These are phyloP conservation scores for Candida tropicalis DNA, from an alignment of 1,139 yeast species.

Conservation along the genomic window DNA sequence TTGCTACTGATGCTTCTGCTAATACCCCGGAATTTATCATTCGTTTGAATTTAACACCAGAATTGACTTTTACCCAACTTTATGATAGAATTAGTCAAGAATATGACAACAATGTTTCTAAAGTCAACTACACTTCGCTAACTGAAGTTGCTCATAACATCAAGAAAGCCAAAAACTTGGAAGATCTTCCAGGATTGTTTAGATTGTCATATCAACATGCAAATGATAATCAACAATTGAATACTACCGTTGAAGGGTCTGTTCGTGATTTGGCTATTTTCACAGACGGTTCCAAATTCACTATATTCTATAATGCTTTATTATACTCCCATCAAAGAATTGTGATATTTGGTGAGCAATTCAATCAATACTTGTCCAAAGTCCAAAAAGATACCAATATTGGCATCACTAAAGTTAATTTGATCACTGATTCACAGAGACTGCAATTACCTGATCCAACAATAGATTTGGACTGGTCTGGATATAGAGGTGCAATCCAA, in stretches of 20 bases:
- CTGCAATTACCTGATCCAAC: conserved; percentile 84
- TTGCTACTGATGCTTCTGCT: conserved; percentile 62
- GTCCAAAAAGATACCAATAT: conserved; percentile 32
- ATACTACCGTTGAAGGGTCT: conserved; percentile 54
- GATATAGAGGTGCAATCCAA: conserved; percentile 93
- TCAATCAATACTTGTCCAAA: conserved; percentile 51
- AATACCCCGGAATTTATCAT: conserved; percentile 54
- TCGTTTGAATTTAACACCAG: conserved; percentile 60
- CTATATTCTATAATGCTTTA: conserved; percentile 71
- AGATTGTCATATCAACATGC: conserved; percentile 62
- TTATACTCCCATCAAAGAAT: conserved; percentile 75
- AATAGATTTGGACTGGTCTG: conserved; percentile 82
- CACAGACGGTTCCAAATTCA: conserved; percentile 28
- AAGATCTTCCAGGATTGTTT: conserved; percentile 64
- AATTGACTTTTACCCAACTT: conserved; percentile 56
- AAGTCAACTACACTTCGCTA: conserved; percentile 49
- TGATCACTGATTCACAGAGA: conserved; percentile 67
- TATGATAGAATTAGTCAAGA: conserved; percentile 45
- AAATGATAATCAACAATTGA: conserved; percentile 43
- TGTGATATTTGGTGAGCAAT: conserved; percentile 70
- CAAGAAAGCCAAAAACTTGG: conserved; percentile 51
- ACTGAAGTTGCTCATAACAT: conserved; percentile 58
- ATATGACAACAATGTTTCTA: conserved; percentile 38
- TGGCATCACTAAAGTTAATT: conserved; percentile 60
- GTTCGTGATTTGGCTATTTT: conserved; percentile 67